A percentile compares a stretch with the other conserved stretches of the same genome.
phyloP scores from a whole-genome alignment of 208 protist species.

The Acanthamoeba healyi region DNA sequence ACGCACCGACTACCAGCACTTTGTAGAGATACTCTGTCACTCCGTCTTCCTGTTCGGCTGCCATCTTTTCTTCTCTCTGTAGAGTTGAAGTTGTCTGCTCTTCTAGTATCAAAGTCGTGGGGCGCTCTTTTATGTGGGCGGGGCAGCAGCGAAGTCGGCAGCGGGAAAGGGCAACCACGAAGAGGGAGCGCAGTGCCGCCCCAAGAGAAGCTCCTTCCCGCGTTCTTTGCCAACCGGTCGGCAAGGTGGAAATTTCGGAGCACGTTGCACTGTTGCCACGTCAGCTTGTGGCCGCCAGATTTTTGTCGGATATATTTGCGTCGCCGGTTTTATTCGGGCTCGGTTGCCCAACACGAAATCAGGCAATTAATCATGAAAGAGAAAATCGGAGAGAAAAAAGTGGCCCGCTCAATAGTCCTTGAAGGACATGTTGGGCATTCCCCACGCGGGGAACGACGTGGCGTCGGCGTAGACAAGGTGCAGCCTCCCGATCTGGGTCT shows the following conservation, averaged over 20 bases:
- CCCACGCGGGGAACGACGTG: slow-evolving; percentile 23
- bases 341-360: neutral
- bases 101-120: too few species aligned
- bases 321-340: too few species aligned
- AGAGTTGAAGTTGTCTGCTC: neutral
- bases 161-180: slow-evolving; percentile 5
- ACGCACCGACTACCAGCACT: slow-evolving; percentile 82
- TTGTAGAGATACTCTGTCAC: slow-evolving; percentile 81
- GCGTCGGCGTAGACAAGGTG: slow-evolving; percentile 59
- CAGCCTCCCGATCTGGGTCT: slow-evolving; percentile 52
- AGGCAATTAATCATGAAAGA: neutral
- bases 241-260: neutral
- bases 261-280: neutral
- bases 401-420: neutral
- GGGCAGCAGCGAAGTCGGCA: neutral
- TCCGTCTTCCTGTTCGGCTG: slow-evolving; percentile 2
- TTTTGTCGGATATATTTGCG: neutral
- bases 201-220: neutral
- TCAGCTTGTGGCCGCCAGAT: neutral
- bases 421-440: slow-evolving; percentile 66
- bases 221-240: neutral
- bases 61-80: too few species aligned
- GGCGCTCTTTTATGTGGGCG: neutral
- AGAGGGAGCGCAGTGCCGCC: neutral
- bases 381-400: neutral